Conservation (phyloP, 352 stramenopile genomes). For the Pythium utonaiense region DNA sequence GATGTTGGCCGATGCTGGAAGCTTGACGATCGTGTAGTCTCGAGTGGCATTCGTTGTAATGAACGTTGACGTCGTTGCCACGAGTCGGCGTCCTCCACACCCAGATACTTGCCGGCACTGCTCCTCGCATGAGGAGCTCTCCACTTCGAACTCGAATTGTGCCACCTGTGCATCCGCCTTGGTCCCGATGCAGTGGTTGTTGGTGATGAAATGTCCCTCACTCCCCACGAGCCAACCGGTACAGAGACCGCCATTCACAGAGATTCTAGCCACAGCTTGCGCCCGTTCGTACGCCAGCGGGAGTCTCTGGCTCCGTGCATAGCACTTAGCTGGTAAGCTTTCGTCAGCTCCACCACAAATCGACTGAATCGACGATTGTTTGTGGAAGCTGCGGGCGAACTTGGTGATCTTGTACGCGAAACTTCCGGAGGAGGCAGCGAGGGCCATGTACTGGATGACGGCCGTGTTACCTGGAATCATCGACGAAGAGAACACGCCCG, state of each 20-base stretch:
- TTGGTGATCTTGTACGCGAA: constrained; percentile 8
- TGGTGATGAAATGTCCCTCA: constrained; percentile 25
- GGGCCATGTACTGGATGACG: constrained; percentile 22
- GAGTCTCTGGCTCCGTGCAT: neutral
- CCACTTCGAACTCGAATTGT: constrained; percentile 27
- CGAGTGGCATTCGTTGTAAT: constrained; percentile 13
- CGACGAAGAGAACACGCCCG: constrained; percentile 8
- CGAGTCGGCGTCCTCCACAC: constrained; percentile 19
- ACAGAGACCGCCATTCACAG: neutral
- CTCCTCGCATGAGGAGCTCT: constrained; percentile 19
- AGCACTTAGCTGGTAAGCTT: constrained; percentile 13
- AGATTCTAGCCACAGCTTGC: neutral
- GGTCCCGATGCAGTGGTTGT: constrained; percentile 28
- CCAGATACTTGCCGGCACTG: constrained; percentile 18
- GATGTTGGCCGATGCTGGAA: constrained; percentile 6
- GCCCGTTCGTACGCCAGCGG: constrained; percentile 9
- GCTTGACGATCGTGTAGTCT: constrained; percentile 24
- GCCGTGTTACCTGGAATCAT: constrained; percentile 5
- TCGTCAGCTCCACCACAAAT: constrained; percentile 11
- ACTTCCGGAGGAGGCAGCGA: neutral
- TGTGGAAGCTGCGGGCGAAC: constrained; percentile 5
- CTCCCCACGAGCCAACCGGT: constrained; percentile 16
- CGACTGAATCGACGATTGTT: neutral
- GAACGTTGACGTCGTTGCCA: constrained; percentile 18
- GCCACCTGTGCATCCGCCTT: neutral